Percentiles rank a stretch among this genome's conserved stretches.
Conservation (phyloP, 768 basidiomycete species). For the Panaeolus cyanescens region DNA sequence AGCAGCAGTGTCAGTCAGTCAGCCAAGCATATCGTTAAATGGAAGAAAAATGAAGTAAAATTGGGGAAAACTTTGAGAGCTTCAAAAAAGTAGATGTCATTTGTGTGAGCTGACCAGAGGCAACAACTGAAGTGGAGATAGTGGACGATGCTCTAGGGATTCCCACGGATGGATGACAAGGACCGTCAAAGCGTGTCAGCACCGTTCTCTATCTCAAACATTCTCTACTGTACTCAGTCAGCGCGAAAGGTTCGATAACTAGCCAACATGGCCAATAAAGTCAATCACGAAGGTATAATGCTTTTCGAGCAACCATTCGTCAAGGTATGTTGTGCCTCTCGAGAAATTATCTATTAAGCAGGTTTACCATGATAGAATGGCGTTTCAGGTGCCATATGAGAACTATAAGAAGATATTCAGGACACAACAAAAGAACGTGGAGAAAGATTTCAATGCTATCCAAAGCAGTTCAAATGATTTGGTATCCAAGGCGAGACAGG, state of each 20-base stretch:
- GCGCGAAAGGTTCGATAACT: neutral
- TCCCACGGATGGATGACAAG: too few species aligned
- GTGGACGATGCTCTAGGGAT: too few species aligned
- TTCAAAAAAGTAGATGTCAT: too few species aligned
- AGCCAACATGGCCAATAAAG: constrained; percentile 48
- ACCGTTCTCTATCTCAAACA: too few species aligned
- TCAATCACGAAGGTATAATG: constrained; percentile 73
- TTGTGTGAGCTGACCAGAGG: too few species aligned
- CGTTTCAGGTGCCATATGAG: constrained; percentile 80
- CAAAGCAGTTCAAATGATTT: constrained; percentile 66
- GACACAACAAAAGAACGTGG: constrained; percentile 76
- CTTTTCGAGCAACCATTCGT: constrained; percentile 87
- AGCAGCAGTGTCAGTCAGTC: too few species aligned
- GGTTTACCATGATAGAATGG: constrained; percentile 4
- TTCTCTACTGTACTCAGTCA: too few species aligned
- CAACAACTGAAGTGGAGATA: too few species aligned
- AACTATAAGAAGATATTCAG: constrained; percentile 89
- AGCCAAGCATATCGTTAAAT: too few species aligned
- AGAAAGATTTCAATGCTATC: constrained; percentile 60
- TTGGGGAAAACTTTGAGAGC: too few species aligned
- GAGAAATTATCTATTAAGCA: neutral
- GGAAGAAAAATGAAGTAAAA: too few species aligned
- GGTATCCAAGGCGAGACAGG: constrained; percentile 41
- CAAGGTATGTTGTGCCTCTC: constrained; percentile 45
- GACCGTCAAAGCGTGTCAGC: too few species aligned